phyloP scores from a whole-genome alignment of 306 rosid genomes.

The Glycyrrhiza uralensis region DNA sequence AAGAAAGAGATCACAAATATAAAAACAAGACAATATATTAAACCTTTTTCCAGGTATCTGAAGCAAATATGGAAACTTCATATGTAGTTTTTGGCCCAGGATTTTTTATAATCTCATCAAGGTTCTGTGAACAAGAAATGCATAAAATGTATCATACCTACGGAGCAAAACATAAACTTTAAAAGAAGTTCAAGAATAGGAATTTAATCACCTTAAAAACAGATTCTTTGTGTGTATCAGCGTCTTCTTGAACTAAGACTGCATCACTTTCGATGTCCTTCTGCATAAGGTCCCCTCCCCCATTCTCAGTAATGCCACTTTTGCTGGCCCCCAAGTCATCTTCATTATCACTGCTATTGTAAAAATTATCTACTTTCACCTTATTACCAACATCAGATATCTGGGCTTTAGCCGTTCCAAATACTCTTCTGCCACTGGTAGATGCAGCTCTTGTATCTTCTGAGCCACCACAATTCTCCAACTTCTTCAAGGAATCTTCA shows the following conservation, averaged over 20 bases:
- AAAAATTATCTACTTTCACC: slow-evolving; percentile 45
- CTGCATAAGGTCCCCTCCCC: slow-evolving; percentile 26
- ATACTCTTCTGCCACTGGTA: slow-evolving; percentile 76
- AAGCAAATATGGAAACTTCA: slow-evolving; percentile 79
- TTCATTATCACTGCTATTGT: slow-evolving; percentile 70
- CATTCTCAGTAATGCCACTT: slow-evolving; percentile 24
- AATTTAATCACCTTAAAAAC: slow-evolving; percentile 59
- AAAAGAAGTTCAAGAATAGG: background rate
- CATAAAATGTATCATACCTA: slow-evolving; percentile 26
- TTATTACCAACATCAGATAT: slow-evolving; percentile 43
- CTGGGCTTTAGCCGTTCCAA: slow-evolving; percentile 52
- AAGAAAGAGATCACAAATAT: background rate
- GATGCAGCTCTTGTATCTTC: slow-evolving; percentile 40
- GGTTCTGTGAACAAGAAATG: slow-evolving; percentile 48
- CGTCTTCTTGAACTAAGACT: slow-evolving; percentile 35
- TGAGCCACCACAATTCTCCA: slow-evolving; percentile 49
- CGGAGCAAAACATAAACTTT: slow-evolving; percentile 13
- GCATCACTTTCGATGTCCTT: slow-evolving; percentile 36
- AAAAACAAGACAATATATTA: background rate
- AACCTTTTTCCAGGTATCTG: slow-evolving; percentile 84
- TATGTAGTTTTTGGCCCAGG: slow-evolving; percentile 74
- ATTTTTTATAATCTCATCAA: slow-evolving; percentile 52
- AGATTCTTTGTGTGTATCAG: slow-evolving; percentile 43
- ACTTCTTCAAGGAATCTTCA: slow-evolving; percentile 55
- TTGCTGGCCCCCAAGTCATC: slow-evolving; percentile 46